These are phyloP conservation scores for Backusella morwellensis DNA, from an alignment of 192 early-diverging fungal species.

Conservation along the genomic window DNA sequence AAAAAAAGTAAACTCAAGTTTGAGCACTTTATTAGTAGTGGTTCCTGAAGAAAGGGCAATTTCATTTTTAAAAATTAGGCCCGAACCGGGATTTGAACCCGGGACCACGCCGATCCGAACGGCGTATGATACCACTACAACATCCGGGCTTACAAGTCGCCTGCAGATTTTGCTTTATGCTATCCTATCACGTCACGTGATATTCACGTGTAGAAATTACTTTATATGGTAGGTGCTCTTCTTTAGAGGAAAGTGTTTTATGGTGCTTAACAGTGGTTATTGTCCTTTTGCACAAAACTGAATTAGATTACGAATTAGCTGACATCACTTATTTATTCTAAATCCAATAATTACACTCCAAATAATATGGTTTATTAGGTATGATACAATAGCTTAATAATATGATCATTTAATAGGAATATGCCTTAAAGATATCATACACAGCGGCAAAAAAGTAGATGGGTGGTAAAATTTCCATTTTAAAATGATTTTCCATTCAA, in stretches of 20 bases:
- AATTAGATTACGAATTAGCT: too few relatives aligned
- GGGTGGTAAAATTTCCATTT: too few relatives aligned
- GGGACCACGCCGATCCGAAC: constrained; percentile 55
- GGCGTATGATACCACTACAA: constrained; percentile 56
- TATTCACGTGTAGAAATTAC: background rate
- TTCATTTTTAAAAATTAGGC: constrained; percentile 28
- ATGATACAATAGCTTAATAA: too few relatives aligned
- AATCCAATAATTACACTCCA: too few relatives aligned
- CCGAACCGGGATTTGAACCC: constrained; percentile 54
- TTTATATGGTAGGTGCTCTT: background rate
- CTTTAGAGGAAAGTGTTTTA: background rate
- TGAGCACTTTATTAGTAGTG: background rate
- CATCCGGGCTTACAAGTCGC: constrained; percentile 12
- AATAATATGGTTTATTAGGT: too few relatives aligned
- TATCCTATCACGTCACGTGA: background rate
- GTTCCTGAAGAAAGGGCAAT: background rate
- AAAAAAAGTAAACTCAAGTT: background rate
- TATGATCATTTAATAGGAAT: too few relatives aligned
- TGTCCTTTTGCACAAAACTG: too few relatives aligned
- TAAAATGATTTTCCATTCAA: too few relatives aligned
- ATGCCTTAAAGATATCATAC: too few relatives aligned
- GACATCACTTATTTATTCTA: too few relatives aligned
- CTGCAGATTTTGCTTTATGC: background rate
- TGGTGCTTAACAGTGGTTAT: too few relatives aligned
- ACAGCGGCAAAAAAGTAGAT: too few relatives aligned